Conservation (phyloP, 1,139 yeast species). For the Protomyces inundatus region DNA sequence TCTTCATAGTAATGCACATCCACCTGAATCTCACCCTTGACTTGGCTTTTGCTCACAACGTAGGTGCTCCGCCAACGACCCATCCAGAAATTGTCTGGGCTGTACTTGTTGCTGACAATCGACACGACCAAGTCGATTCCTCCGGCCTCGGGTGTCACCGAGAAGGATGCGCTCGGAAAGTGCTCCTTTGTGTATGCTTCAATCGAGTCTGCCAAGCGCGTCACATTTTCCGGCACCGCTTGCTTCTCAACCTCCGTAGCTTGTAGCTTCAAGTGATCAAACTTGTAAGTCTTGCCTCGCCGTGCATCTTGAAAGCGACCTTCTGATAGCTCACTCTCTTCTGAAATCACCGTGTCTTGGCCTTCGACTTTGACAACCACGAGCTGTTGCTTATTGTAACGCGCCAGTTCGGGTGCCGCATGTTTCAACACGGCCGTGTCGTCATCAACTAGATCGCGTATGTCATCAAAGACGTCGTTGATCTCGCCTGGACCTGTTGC, state of each 20-base stretch:
- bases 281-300: constrained; percentile 51
- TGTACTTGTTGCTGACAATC: constrained; percentile 67
- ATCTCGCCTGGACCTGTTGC: constrained; percentile 26
- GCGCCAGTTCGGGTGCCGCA: constrained; percentile 41
- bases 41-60: constrained; percentile 37
- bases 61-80: constrained; percentile 76
- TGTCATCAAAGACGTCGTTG: constrained; percentile 35
- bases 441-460: constrained; percentile 40
- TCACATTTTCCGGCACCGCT: neutral
- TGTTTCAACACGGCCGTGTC: constrained; percentile 36
- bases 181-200: constrained; percentile 43
- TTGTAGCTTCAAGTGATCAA: constrained; percentile 50
- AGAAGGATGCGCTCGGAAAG: constrained; percentile 46
- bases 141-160: constrained; percentile 47
- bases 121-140: constrained; percentile 47
- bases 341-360: constrained; percentile 42
- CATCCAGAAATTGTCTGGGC: constrained; percentile 73
- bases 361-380: constrained; percentile 43
- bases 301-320: constrained; percentile 47
- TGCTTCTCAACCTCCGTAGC: constrained; percentile 15
- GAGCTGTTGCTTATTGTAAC: constrained; percentile 45
- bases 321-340: constrained; percentile 46
- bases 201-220: constrained; percentile 26
- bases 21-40: constrained; percentile 52
- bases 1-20: constrained; percentile 93